These are phyloP conservation scores for Pisolithus albus DNA, from an alignment of 768 basidiomycete genomes.

Conservation along the genomic window DNA sequence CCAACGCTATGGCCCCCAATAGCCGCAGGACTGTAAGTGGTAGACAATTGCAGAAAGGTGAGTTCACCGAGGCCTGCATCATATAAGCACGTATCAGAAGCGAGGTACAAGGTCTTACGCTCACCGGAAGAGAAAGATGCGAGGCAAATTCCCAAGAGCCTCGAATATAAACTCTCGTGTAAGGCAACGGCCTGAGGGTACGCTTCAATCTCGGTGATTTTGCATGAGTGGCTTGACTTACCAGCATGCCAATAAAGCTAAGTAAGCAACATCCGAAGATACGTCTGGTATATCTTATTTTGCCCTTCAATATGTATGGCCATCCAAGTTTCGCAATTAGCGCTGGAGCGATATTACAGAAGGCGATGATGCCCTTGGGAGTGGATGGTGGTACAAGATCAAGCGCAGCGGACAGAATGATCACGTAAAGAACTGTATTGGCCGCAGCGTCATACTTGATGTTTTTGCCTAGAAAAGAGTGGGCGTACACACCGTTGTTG, in stretches of 20 bases:
- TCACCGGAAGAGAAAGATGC: constrained; percentile 85
- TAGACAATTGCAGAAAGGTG: constrained; percentile 91
- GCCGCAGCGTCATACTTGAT: neutral
- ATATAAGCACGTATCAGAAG: constrained; percentile 2
- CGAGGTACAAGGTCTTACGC: constrained; percentile 1
- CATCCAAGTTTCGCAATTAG: constrained; percentile 84
- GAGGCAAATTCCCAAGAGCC: constrained; percentile 73
- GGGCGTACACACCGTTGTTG: constrained; percentile 63
- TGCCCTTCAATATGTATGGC: constrained; percentile 85
- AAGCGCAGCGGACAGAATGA: constrained; percentile 92
- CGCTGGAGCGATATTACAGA: constrained; percentile 91
- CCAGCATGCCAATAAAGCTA: constrained; percentile 83
- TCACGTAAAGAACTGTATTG: constrained; percentile 78
- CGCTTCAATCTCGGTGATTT: neutral
- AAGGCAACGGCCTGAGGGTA: constrained; percentile 62
- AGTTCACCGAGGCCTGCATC: constrained; percentile 80
- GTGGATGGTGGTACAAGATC: constrained; percentile 90
- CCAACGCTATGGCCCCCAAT: constrained; percentile 77
- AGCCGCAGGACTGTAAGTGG: constrained; percentile 64
- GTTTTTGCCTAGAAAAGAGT: too few species aligned
- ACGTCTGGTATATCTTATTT: constrained; percentile 73
- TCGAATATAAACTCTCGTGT: constrained; percentile 56
- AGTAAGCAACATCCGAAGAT: constrained; percentile 67
- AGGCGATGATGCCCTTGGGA: constrained; percentile 90
- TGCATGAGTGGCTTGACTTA: constrained; percentile 33